Evolutionary conservation across 192 early-diverging fungal genomes (phyloP).

Genomic region (Rhizophagus sp.): DNA sequence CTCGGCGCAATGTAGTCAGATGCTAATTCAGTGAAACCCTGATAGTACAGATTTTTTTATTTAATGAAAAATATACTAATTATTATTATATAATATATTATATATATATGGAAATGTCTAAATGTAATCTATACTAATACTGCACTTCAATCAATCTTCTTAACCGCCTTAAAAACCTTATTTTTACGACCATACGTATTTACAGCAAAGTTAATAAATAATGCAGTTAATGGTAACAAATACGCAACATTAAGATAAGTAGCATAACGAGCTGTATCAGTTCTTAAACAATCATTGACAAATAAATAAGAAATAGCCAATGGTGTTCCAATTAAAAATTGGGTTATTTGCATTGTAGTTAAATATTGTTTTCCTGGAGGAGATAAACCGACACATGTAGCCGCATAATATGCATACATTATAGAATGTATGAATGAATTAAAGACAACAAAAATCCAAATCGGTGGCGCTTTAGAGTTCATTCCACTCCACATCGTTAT

Average conservation of each 20-base stretch:
- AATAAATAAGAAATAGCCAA: slow-evolving; percentile 69
- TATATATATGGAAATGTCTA: too few relatives aligned
- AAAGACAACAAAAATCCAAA: slow-evolving; percentile 81
- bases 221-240: slow-evolving; percentile 70
- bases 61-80: too few relatives aligned
- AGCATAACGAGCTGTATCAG: slow-evolving; percentile 55
- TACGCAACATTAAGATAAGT: slow-evolving; percentile 67
- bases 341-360: slow-evolving; percentile 80
- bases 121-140: too few relatives aligned
- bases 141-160: too few relatives aligned
- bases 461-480: slow-evolving; percentile 67
- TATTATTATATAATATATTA: too few relatives aligned
- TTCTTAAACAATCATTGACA: slow-evolving; percentile 56
- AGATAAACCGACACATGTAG: slow-evolving; percentile 70
- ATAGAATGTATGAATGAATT: slow-evolving; percentile 89
- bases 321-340: slow-evolving; percentile 76
- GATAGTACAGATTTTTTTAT: too few relatives aligned
- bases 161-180: background rate
- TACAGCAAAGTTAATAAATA: slow-evolving; percentile 81
- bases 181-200: slow-evolving; percentile 57
- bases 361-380: slow-evolving; percentile 82
- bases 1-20: too few relatives aligned
- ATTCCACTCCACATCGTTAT: slow-evolving; percentile 77
- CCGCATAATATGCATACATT: slow-evolving; percentile 86
- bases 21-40: too few relatives aligned